phyloP scores from a whole-genome alignment of 352 stramenopile genomes.

The Globisporangium yorkense region DNA sequence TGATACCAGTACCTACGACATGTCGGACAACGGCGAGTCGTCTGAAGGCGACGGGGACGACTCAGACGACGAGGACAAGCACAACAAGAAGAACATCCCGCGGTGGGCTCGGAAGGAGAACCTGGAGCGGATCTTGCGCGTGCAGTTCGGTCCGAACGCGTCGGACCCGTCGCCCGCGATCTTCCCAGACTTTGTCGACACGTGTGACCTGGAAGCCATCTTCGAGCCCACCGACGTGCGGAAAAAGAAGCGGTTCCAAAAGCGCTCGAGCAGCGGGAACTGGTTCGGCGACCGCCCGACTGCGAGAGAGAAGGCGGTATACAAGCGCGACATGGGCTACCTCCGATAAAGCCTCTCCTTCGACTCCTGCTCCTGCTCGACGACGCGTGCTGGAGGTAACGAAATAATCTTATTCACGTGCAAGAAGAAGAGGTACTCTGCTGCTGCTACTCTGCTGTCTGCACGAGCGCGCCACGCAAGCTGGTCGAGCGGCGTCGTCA shows the following conservation, averaged over 20 bases:
- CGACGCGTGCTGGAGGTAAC: too few relatives aligned
- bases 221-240: conserved; percentile 63
- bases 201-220: conserved; percentile 80
- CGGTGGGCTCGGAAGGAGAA: conserved; percentile 73
- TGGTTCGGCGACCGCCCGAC: conserved; percentile 79
- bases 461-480: too few relatives aligned
- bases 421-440: too few relatives aligned
- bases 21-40: conserved; percentile 78
- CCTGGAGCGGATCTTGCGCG: conserved; percentile 55
- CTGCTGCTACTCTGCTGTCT: too few relatives aligned
- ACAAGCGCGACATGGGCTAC: conserved; percentile 84
- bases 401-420: too few relatives aligned
- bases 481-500: too few relatives aligned
- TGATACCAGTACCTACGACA: conserved; percentile 48
- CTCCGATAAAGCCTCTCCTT: conserved; percentile 19
- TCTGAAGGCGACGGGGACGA: conserved; percentile 40
- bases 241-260: conserved; percentile 77
- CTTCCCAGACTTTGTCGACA: conserved; percentile 81
- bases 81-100: conserved; percentile 73
- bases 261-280: conserved; percentile 81
- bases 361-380: neutral
- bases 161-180: conserved; percentile 72
- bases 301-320: conserved; percentile 67
- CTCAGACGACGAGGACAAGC: conserved; percentile 27
- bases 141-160: conserved; percentile 70